Percentiles rank a stretch among this genome's conserved stretches.
phyloP scores from a whole-genome alignment of 345 rosid species.

The Sonneratia alba region DNA sequence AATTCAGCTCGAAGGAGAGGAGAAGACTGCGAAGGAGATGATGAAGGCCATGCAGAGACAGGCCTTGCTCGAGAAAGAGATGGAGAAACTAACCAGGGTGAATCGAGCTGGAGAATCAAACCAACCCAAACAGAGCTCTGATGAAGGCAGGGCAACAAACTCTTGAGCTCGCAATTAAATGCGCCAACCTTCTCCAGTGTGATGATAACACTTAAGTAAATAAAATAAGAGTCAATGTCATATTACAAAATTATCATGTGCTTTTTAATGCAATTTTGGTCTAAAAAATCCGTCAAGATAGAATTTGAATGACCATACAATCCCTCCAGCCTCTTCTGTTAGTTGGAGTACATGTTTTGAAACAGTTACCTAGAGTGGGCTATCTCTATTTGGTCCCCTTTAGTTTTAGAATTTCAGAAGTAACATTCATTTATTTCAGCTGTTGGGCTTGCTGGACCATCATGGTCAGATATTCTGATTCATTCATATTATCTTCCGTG shows the following conservation, averaged over 20 bases:
- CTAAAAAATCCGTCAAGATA: not conserved
- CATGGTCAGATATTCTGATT: not conserved
- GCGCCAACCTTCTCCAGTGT: not conserved
- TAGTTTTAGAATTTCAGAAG: not conserved
- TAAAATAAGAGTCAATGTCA: slow-evolving; percentile 3
- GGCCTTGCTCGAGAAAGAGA: slow-evolving; percentile 50
- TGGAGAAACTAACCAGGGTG: slow-evolving; percentile 27
- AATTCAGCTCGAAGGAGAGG: slow-evolving; percentile 79
- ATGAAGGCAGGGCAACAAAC: not conserved
- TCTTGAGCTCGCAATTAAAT: slow-evolving; percentile 1
- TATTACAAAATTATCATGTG: not conserved
- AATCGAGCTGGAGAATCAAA: slow-evolving; percentile 14
- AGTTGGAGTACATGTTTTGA: not conserved
- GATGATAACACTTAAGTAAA: not conserved
- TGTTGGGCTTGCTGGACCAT: not conserved
- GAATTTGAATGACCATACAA: not conserved
- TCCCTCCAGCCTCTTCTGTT: not conserved
- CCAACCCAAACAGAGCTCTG: slow-evolving; percentile 9
- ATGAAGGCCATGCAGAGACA: slow-evolving; percentile 49
- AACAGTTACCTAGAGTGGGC: not conserved
- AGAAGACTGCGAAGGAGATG: slow-evolving; percentile 61
- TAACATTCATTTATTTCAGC: not conserved
- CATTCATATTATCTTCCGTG: not conserved
- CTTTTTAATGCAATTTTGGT: not conserved
- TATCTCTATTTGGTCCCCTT: not conserved